Percentiles rank a stretch among this genome's conserved stretches.
Conservation (phyloP, 192 early-diverging fungal species). For the Allomyces macrogynus region DNA sequence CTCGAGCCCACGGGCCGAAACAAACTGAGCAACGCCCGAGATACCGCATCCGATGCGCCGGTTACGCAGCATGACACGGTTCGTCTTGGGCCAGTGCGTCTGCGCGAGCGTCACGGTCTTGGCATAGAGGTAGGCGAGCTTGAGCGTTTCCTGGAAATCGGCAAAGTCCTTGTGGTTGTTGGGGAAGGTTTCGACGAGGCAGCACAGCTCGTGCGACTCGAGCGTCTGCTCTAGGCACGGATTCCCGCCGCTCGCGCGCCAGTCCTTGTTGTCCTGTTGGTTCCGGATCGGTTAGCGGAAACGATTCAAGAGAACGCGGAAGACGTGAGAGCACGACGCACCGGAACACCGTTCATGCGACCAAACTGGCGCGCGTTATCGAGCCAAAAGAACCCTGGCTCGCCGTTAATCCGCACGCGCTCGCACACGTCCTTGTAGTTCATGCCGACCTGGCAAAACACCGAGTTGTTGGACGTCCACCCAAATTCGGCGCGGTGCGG, state of each 20-base stretch:
- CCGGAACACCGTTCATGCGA: constrained; percentile 14
- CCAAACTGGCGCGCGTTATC: constrained; percentile 16
- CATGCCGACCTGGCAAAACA: constrained; percentile 20
- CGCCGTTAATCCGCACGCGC: constrained; percentile 17
- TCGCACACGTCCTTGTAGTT: constrained; percentile 13
- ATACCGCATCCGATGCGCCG: constrained; percentile 23
- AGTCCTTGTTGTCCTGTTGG: constrained; percentile 9
- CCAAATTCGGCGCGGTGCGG: constrained; percentile 20
- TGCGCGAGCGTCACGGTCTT: constrained; percentile 22
- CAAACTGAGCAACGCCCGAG: constrained; percentile 23
- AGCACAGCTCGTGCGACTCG: constrained; percentile 24
- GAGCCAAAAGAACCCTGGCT: constrained; percentile 27
- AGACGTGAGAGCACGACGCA: background rate
- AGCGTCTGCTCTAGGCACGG: constrained; percentile 25
- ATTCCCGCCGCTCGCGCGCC: constrained; percentile 17
- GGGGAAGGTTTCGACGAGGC: constrained; percentile 24
- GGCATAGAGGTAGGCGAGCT: constrained; percentile 22
- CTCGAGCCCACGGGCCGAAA: constrained; percentile 11
- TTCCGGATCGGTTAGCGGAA: background rate
- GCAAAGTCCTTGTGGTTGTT: constrained; percentile 11
- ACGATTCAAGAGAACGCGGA: background rate
- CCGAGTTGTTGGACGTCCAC: constrained; percentile 30
- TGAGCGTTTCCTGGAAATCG: constrained; percentile 21
- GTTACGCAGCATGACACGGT: constrained; percentile 24
- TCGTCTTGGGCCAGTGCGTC: constrained; percentile 22